phyloP scores from a whole-genome alignment of 768 basidiomycete genomes.

The Pholiota microspora region DNA sequence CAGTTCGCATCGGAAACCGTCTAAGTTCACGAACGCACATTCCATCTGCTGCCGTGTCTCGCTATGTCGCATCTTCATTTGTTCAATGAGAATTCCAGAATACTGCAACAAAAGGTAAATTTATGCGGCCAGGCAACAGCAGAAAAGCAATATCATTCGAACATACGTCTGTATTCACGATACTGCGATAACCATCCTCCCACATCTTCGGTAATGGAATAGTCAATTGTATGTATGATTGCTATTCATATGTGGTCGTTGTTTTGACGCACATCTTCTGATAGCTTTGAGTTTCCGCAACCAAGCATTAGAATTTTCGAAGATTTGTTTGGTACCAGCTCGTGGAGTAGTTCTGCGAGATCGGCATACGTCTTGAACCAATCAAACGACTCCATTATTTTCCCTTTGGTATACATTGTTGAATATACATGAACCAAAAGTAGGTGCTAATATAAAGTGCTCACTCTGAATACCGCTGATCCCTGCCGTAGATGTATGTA shows the following conservation, averaged over 20 bases:
- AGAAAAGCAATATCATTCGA: neutral
- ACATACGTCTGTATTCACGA: slow-evolving; percentile 75
- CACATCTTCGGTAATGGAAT: slow-evolving; percentile 58
- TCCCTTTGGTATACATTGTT: slow-evolving; percentile 40
- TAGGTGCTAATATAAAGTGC: slow-evolving; percentile 11
- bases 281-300: slow-evolving; percentile 81
- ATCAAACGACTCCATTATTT: slow-evolving; percentile 60
- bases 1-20: neutral
- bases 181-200: slow-evolving; percentile 80
- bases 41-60: slow-evolving; percentile 61
- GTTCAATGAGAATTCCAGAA: slow-evolving; percentile 69
- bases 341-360: slow-evolving; percentile 57
- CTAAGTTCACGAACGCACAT: slow-evolving; percentile 41
- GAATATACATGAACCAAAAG: slow-evolving; percentile 5
- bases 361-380: slow-evolving; percentile 87
- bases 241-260: neutral
- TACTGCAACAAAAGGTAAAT: slow-evolving; percentile 43
- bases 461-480: slow-evolving; percentile 68
- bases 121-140: too few species aligned
- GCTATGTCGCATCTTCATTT: slow-evolving; percentile 61
- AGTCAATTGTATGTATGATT: neutral
- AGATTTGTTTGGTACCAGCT: slow-evolving; percentile 58
- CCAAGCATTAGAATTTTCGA: slow-evolving; percentile 76
- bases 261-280: slow-evolving; percentile 58
- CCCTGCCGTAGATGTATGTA: slow-evolving; percentile 40